Evolutionary conservation across 1,284 basidiomycete species (phyloP).

Genomic region (Lentinula novae-zelandiae): DNA sequence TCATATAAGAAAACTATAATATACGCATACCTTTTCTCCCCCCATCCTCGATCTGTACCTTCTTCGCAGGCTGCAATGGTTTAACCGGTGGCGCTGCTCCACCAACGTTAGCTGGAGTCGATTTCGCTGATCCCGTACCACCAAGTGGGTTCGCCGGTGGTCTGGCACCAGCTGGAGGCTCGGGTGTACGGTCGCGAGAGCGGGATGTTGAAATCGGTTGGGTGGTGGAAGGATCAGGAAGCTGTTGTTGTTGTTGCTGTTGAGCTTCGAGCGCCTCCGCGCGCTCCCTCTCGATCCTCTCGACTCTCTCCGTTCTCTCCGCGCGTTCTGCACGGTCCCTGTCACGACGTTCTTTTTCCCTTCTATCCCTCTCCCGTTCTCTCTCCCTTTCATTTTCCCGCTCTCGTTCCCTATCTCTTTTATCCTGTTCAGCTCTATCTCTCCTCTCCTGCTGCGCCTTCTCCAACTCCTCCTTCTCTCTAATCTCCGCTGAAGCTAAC

Average conservation of each 20-base stretch:
- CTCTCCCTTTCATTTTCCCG: conserved; percentile 20
- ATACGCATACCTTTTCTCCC: conserved; percentile 35
- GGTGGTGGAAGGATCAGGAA: no score
- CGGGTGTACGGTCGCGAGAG: conserved; percentile 14
- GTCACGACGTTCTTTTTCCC: conserved; percentile 14
- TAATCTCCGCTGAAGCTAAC: conserved; percentile 12
- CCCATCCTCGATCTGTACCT: conserved; percentile 42
- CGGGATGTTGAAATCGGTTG: not conserved
- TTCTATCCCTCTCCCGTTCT: not conserved
- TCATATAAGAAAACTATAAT: conserved; percentile 1
- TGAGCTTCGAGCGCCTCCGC: conserved; percentile 8
- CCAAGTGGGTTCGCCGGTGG: conserved; percentile 18
- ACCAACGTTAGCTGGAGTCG: conserved; percentile 49
- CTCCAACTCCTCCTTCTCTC: conserved; percentile 16
- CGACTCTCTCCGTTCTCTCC: conserved; percentile 10
- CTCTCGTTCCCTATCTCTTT: conserved; percentile 15
- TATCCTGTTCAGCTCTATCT: conserved; percentile 13
- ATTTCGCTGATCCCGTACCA: conserved; percentile 42
- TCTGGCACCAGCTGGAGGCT: not conserved
- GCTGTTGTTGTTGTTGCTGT: not conserved
- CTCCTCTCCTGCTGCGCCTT: conserved; percentile 3
- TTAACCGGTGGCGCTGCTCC: conserved; percentile 63
- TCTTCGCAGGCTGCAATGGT: conserved; percentile 75
- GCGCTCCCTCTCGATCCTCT: not conserved
- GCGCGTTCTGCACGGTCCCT: conserved; percentile 19